These are phyloP conservation scores for Terana coerulea DNA, from an alignment of 768 basidiomycete species.

Conservation along the genomic window DNA sequence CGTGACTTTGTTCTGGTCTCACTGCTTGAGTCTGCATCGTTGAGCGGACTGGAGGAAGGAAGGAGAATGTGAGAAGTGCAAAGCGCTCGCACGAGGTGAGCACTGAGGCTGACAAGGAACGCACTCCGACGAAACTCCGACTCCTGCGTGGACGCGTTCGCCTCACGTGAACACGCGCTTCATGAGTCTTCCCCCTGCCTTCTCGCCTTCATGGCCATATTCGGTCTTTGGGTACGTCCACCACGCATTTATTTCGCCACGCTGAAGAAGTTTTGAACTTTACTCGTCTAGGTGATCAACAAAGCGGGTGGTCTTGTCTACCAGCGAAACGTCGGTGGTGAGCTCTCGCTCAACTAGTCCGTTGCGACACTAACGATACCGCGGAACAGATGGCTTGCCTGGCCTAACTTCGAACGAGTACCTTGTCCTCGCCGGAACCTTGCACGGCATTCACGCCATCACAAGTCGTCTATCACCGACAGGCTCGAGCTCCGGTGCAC, in stretches of 20 bases:
- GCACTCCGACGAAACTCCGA: constrained; percentile 5
- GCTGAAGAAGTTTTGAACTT: not conserved
- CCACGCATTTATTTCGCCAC: not conserved
- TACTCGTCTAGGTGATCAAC: constrained; percentile 74
- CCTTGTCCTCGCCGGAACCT: constrained; percentile 91
- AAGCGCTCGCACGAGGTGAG: not conserved
- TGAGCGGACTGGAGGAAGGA: not conserved
- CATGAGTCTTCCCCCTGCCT: not conserved
- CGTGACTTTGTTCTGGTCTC: constrained; percentile 25
- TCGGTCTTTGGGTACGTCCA: constrained; percentile 67
- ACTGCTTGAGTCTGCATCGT: constrained; percentile 39
- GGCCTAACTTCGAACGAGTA: constrained; percentile 91
- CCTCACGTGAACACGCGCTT: constrained; percentile 17
- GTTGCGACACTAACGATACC: not conserved
- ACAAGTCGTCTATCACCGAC: constrained; percentile 86
- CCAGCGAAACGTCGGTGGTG: constrained; percentile 88
- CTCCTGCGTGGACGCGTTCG: constrained; percentile 20
- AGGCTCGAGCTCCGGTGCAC: constrained; percentile 78
- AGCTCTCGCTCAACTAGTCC: constrained; percentile 12
- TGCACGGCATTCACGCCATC: constrained; percentile 99
- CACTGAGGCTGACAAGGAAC: not conserved
- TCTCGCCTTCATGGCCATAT: constrained; percentile 61
- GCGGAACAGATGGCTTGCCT: constrained; percentile 76
- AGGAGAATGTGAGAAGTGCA: not conserved
- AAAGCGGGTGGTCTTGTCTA: constrained; percentile 98